Conservation (phyloP, 139 green algal genomes). For the Volvox reticuliferus region DNA sequence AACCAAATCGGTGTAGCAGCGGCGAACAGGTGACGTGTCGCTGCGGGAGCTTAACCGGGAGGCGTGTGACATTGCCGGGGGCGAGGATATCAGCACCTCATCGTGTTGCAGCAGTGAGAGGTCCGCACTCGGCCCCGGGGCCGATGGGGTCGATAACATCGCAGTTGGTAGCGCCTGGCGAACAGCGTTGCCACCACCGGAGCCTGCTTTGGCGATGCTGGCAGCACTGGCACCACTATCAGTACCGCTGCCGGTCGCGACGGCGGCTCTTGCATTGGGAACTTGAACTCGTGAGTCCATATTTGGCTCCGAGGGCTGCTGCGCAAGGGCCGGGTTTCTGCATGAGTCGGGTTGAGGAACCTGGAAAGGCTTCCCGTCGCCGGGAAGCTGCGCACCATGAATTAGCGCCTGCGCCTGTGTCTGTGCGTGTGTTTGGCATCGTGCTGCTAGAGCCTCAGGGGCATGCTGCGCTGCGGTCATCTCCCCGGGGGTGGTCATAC, state of each 20-base stretch:
- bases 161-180: not conserved
- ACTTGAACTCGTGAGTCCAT: too few species aligned
- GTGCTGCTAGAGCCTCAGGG: not conserved
- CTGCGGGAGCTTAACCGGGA: constrained; percentile 11
- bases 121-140: not conserved
- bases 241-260: too few species aligned
- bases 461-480: too few species aligned
- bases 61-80: not conserved
- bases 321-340: too few species aligned
- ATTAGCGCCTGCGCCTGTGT: too few species aligned
- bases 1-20: not conserved
- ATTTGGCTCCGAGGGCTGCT: too few species aligned
- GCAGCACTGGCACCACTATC: not conserved
- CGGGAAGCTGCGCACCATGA: too few species aligned
- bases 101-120: not conserved
- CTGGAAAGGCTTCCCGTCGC: too few species aligned
- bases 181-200: not conserved
- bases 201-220: not conserved
- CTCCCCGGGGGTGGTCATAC: too few species aligned
- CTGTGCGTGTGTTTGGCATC: not conserved
- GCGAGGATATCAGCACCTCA: not conserved
- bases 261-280: too few species aligned
- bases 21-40: not conserved
- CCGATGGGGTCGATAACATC: too few species aligned
- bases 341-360: too few species aligned